Conservation (phyloP, 805 yeast species). For the Metschnikowia reukaufii region DNA sequence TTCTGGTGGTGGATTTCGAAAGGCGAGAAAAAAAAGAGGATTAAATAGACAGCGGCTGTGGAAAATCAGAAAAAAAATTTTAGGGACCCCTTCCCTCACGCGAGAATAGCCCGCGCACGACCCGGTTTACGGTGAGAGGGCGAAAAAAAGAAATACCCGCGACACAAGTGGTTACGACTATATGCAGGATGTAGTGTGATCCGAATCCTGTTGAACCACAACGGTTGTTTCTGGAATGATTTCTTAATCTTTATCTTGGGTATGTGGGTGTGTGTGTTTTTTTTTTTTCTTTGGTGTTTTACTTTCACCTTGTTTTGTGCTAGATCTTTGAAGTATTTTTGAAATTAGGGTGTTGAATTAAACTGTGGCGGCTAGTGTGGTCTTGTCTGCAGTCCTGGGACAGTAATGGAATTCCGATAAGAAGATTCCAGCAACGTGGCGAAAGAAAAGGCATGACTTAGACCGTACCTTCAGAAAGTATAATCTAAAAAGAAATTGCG, state of each 20-base stretch:
- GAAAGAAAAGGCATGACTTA: background rate
- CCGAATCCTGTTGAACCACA: too few species aligned
- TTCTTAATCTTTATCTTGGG: too few species aligned
- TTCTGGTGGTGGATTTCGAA: background rate
- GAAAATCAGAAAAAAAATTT: slow-evolving; percentile 6
- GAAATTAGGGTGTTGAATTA: too few species aligned
- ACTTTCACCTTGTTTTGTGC: too few species aligned
- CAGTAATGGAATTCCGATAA: background rate
- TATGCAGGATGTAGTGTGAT: too few species aligned
- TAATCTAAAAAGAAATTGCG: too few species aligned
- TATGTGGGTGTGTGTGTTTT: too few species aligned
- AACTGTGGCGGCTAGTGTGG: background rate
- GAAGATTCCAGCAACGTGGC: background rate
- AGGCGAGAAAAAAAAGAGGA: slow-evolving; percentile 1
- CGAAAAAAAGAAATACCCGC: background rate
- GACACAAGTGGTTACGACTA: background rate
- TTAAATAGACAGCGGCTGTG: background rate
- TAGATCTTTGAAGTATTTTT: too few species aligned
- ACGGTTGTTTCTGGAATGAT: too few species aligned
- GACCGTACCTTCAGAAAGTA: too few species aligned
- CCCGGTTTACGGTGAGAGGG: background rate
- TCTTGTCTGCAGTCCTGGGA: background rate
- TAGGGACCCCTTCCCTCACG: slow-evolving; percentile 12
- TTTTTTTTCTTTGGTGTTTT: too few species aligned
- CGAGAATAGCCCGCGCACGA: slow-evolving; percentile 16